Base-by-base conservation (phyloP, 2,329 filamentous ascomycete species). In the Knufia petricola region DNA sequence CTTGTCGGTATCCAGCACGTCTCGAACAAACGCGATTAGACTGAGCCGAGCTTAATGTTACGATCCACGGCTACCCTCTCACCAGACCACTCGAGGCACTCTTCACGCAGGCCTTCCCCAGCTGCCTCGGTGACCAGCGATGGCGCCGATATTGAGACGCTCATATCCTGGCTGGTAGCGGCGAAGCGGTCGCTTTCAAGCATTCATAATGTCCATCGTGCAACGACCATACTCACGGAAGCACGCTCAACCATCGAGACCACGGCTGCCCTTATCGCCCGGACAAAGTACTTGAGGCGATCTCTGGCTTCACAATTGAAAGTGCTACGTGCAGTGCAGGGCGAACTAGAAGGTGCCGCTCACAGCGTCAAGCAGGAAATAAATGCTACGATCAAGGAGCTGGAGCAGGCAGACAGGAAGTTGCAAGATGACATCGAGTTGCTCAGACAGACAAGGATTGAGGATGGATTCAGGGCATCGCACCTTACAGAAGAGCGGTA, bases 171-270 rank as follows among this genome's bases (percentile, higher is more conserved):
- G 67, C 82, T 95, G 30, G 79, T 95, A 34, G 82, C 84, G 24
- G 85, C 90, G 7, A 95, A 95, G 64, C 81, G 87, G 38, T 89
- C 89, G 1, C 76, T 96, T 3, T 85, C 85, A 13, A 87, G 87
- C 9, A 88, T 94, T 64, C 79, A 75, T 36, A 81, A 85, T 52
- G 87, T 95, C 45, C 82, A 86, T 63, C 85, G 86, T 51, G 89
- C 88, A 55, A 89, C 92, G 62, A 85, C 94, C 60, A 81, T 95
- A 49, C 84, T 92, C 38, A 87, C 79, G 17, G 73, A 78, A 12
- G 87, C 88, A 3, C 82, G 87, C 28, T 71, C 75, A 26, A 78
- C 86, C 28, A 74, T 95, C 55, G 86, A 94, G 61, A 84, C 92
- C 57, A 82, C 82, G 41, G 82, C 87, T 46, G 74, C 89, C 8